Evolutionary conservation across 2,329 filamentous ascomycete genomes (phyloP), one percentile per base, ranked within the genome.

Genomic region (Fusarium siculi): DNA sequence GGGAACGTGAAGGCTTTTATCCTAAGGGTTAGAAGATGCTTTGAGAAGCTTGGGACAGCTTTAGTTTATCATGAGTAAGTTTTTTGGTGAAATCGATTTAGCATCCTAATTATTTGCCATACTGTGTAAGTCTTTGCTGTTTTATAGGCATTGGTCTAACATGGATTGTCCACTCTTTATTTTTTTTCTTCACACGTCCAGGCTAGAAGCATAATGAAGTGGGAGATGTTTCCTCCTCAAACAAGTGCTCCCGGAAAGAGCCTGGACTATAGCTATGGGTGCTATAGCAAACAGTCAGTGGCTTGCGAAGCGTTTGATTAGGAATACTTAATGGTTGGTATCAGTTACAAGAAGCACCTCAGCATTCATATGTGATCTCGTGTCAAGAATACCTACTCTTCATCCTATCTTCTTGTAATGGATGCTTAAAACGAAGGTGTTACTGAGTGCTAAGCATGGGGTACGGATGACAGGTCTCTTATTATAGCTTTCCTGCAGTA

Each of bases 141-240:
- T 34, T 23, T 36, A 12, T 36, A 52, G 49, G 30, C n/a, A 52
- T 52, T 25, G 5, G 30, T 50, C 15, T 18, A 36, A 32, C 25
- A 59, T 59, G 21, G 21, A 52, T 39, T 30, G 25, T 18, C 32
- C 55, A 50, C 18, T 65, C 28, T 34, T 46, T 36, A 34, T 52
- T 46, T 36, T 23, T 44, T 39, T 49, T 44, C 42, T 21, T 63
- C 40, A 23, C 30, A 47, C 16, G 44, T n/a, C 34, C n/a, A 40
- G 47, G 18, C 30, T 47, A 23, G 19, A 63, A 23, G 37, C 23
- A 68, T 34, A 44, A 36, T 40, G 14, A 44, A 53, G 42, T 68
- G 64, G 68, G 36, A 68, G 56, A 39, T 63, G 49, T 63, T 63
- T 63, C 49, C 37, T 54, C 65, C 56, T 68, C 56, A 63, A 63